Evolutionary conservation across 2,329 filamentous ascomycete species (phyloP).

Genomic region (Helminthosporium solani): DNA sequence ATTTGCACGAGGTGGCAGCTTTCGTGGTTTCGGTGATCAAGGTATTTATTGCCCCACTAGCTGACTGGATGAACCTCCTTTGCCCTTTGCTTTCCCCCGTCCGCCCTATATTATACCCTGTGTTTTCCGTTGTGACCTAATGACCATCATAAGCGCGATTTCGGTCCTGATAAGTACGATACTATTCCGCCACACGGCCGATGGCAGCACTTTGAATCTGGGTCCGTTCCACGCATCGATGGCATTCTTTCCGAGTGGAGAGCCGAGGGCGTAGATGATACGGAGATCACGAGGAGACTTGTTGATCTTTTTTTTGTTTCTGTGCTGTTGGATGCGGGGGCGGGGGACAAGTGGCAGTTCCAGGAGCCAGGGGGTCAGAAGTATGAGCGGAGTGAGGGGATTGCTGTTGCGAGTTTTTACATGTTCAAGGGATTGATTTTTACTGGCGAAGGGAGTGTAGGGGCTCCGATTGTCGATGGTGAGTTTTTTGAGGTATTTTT

Average conservation of each 20-base stretch:
- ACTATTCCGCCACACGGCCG: constrained; percentile 69
- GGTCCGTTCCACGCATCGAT: constrained; percentile 68
- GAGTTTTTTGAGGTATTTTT: constrained; percentile 54
- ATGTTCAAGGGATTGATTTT: constrained; percentile 83
- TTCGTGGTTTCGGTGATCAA: constrained; percentile 90
- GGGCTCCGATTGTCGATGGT: constrained; percentile 68
- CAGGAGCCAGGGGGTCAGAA: constrained; percentile 81
- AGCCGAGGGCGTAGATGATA: constrained; percentile 56
- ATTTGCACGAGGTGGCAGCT: constrained; percentile 74
- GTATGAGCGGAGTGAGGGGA: constrained; percentile 81
- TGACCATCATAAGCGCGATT: too few relatives aligned
- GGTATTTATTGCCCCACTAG: constrained; percentile 52
- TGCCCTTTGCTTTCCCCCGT: too few relatives aligned
- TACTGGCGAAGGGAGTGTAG: constrained; percentile 76
- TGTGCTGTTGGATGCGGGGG: constrained; percentile 80
- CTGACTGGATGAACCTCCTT: too few relatives aligned
- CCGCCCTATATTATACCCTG: too few relatives aligned
- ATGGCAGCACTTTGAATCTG: constrained; percentile 79
- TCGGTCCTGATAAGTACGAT: constrained; percentile 57
- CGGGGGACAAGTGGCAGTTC: constrained; percentile 85
- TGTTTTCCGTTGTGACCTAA: too few relatives aligned
- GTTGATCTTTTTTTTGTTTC: constrained; percentile 78
- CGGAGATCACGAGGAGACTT: constrained; percentile 70
- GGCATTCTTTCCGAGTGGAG: constrained; percentile 67
- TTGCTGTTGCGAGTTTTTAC: constrained; percentile 73